A percentile compares a stretch with the other conserved stretches of the same genome.
These are phyloP conservation scores for Candida mesenterica DNA, from an alignment of 1,139 yeast genomes.

Conservation along the genomic window DNA sequence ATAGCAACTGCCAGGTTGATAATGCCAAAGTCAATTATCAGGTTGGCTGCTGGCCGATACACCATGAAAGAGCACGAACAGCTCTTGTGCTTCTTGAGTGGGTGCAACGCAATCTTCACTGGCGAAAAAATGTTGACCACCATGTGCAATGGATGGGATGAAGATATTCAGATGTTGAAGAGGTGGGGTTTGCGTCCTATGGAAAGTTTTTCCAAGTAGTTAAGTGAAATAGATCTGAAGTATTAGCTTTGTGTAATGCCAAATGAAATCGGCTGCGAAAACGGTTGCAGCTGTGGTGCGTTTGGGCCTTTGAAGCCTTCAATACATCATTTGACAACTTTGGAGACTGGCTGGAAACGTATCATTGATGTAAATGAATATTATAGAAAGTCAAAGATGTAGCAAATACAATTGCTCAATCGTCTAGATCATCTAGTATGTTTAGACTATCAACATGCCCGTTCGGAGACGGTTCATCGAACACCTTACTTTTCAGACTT, in stretches of 20 bases:
- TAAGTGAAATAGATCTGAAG: slow-evolving; percentile 21
- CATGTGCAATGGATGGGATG: slow-evolving; percentile 84
- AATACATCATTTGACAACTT: no score
- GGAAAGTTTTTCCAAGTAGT: slow-evolving; percentile 27
- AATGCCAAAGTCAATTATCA: slow-evolving; percentile 70
- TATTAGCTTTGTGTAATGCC: no score
- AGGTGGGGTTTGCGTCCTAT: slow-evolving; percentile 75
- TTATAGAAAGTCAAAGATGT: no score
- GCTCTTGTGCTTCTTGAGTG: slow-evolving; percentile 71
- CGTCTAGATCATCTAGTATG: slow-evolving; percentile 16
- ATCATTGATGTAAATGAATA: no score
- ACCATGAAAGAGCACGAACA: slow-evolving; percentile 81
- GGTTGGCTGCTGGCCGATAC: slow-evolving; percentile 80
- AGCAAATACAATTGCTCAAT: no score
- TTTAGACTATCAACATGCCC: slow-evolving; percentile 9
- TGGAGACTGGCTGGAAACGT: no score
- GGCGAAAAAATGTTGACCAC: slow-evolving; percentile 83
- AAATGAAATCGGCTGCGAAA: no score
- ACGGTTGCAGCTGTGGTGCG: no score
- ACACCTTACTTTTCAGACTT: slow-evolving; percentile 7
- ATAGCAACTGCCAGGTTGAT: slow-evolving; percentile 72
- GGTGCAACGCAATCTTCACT: slow-evolving; percentile 78
- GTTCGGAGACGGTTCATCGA: slow-evolving; percentile 11
- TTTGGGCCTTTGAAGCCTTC: no score
- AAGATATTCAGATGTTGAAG: slow-evolving; percentile 63